Evolutionary conservation across 1,284 basidiomycete genomes (phyloP).

Genomic region (Ceratobasidium sp.): DNA sequence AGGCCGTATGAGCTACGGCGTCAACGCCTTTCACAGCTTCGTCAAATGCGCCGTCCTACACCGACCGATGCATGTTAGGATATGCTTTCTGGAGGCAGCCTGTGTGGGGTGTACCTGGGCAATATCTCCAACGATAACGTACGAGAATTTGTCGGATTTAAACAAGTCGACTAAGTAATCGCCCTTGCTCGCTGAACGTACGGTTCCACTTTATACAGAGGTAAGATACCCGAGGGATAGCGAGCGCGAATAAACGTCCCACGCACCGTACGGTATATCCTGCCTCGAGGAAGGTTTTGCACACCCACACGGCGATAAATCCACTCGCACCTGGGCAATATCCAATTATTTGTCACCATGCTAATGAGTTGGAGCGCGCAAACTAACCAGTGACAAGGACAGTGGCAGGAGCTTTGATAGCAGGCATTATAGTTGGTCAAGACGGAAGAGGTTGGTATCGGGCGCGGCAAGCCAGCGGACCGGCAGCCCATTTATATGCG

Average conservation of each 20-base stretch:
- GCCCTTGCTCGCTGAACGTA: slow-evolving; percentile 48
- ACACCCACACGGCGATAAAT: slow-evolving; percentile 49
- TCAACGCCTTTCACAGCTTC: slow-evolving; percentile 51
- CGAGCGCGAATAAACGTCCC: neutral
- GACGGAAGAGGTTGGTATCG: neutral
- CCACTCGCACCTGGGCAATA: slow-evolving; percentile 46
- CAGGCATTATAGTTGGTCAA: slow-evolving; percentile 42
- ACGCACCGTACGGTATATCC: slow-evolving; percentile 46
- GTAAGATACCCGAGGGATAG: neutral
- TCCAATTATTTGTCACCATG: neutral
- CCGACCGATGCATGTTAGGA: neutral
- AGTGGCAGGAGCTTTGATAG: slow-evolving; percentile 48
- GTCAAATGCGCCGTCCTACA: slow-evolving; percentile 49
- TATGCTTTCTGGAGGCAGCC: neutral
- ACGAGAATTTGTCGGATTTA: slow-evolving; percentile 47
- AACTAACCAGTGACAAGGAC: slow-evolving; percentile 48
- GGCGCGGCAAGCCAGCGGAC: neutral
- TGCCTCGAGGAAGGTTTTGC: slow-evolving; percentile 46
- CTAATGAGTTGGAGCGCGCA: no score
- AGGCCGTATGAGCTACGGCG: slow-evolving; percentile 49
- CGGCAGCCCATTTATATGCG: neutral
- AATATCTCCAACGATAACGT: slow-evolving; percentile 49
- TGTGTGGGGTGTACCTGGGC: slow-evolving; percentile 42
- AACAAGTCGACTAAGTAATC: slow-evolving; percentile 48
- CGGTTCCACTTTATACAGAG: slow-evolving; percentile 37